Conservation (phyloP, 495 filamentous ascomycete genomes). For the Penicillium bovifimosum region DNA sequence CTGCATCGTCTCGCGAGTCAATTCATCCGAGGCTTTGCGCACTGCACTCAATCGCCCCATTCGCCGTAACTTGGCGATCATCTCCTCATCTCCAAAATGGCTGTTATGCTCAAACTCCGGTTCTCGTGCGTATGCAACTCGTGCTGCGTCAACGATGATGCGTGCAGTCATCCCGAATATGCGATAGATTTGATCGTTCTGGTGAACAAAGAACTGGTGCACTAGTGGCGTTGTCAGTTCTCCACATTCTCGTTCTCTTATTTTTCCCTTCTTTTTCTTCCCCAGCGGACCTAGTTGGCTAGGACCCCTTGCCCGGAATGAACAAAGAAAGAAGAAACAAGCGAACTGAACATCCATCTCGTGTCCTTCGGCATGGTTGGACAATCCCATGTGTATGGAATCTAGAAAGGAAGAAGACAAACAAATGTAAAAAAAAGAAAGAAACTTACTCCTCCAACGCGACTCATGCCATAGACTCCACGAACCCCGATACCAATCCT, state of each 20-base stretch:
- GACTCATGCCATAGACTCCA: constrained; percentile 54
- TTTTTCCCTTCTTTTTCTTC: not conserved
- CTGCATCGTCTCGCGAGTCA: constrained; percentile 55
- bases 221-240: constrained; percentile 33
- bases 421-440: not conserved
- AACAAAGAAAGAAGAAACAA: constrained; percentile 1
- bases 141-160: constrained; percentile 79
- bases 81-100: constrained; percentile 73
- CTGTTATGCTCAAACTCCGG: constrained; percentile 80
- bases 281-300: not conserved
- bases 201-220: constrained; percentile 79
- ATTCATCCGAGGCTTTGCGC: constrained; percentile 38
- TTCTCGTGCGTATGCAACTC: constrained; percentile 71
- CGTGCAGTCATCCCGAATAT: constrained; percentile 92
- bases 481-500: not conserved
- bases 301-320: not conserved
- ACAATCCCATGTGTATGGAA: constrained; percentile 6
- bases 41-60: constrained; percentile 57
- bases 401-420: not conserved
- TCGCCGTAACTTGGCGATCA: constrained; percentile 58
- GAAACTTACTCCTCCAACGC: constrained; percentile 51
- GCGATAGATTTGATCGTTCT: constrained; percentile 53
- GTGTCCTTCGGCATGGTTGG: not conserved
- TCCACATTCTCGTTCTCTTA: not conserved
- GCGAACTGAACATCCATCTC: not conserved